Evolutionary conservation across 495 filamentous ascomycete species (phyloP).

Genomic region (Lasiosphaeria miniovina): DNA sequence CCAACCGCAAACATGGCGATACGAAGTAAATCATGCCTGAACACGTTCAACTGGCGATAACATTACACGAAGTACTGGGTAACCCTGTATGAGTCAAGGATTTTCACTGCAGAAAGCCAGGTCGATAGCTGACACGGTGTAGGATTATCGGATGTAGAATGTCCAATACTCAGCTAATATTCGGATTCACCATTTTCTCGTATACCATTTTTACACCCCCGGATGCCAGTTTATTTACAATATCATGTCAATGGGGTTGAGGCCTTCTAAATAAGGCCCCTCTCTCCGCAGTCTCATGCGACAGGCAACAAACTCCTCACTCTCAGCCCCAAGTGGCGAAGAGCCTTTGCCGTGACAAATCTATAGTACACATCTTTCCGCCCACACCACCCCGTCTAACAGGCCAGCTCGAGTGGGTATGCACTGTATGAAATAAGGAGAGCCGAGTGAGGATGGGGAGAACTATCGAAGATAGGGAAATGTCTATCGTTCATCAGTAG

Average conservation of each 20-base stretch:
- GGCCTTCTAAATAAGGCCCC: not conserved
- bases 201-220: constrained; percentile 7
- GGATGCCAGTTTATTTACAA: constrained; percentile 11
- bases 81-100: too few relatives aligned
- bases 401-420: not conserved
- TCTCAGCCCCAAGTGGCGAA: not conserved
- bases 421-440: constrained; percentile 7
- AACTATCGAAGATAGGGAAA: constrained; percentile 6
- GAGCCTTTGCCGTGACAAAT: constrained; percentile 11
- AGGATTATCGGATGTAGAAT: not conserved
- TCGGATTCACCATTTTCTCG: constrained; percentile 6
- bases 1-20: too few relatives aligned
- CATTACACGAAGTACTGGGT: too few relatives aligned
- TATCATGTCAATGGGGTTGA: not conserved
- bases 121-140: not conserved
- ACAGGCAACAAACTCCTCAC: not conserved
- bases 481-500: constrained; percentile 17
- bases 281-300: not conserved
- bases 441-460: constrained; percentile 5
- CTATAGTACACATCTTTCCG: constrained; percentile 23
- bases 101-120: too few relatives aligned
- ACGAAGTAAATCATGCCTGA: too few relatives aligned
- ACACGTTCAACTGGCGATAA: too few relatives aligned
- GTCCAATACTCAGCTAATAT: constrained; percentile 2
- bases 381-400: constrained; percentile 5